A percentile compares a stretch with the other conserved stretches of the same genome.
Evolutionary conservation across 768 basidiomycete genomes (phyloP).

Genomic region (Hypholoma sublateritium): DNA sequence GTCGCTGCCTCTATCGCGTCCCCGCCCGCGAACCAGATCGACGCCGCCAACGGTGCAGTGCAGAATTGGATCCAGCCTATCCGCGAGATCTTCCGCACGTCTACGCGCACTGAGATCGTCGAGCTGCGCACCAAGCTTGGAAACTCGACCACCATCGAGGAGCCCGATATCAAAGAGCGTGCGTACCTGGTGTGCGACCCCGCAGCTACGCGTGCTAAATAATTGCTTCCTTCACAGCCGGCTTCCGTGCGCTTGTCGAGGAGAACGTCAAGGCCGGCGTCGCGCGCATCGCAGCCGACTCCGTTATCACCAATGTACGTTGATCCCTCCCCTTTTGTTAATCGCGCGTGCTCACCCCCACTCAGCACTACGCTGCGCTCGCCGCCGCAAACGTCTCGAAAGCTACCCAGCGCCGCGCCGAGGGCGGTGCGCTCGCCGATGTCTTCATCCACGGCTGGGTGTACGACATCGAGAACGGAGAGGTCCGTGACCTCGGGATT

Average conservation of each 20-base stretch:
- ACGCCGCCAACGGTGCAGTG: conserved; percentile 31
- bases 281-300: conserved; percentile 24
- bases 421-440: conserved; percentile 17
- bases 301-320: conserved; percentile 28
- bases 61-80: conserved; percentile 43
- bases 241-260: conserved; percentile 43
- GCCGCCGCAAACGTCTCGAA: not conserved
- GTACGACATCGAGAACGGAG: conserved; percentile 54
- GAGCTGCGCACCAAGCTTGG: conserved; percentile 27
- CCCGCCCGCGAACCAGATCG: conserved; percentile 10
- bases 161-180: conserved; percentile 31
- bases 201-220: not conserved
- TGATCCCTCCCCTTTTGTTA: not conserved
- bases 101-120: conserved; percentile 30
- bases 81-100: conserved; percentile 33
- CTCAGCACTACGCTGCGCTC: conserved; percentile 23
- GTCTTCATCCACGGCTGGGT: conserved; percentile 58
- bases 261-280: conserved; percentile 39
- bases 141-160: conserved; percentile 16
- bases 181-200: conserved; percentile 12
- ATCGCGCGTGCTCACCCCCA: no score
- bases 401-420: conserved; percentile 8
- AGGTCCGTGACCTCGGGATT: conserved; percentile 46
- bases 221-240: conserved; percentile 24
- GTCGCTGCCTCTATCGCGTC: no score